Base-by-base conservation (phyloP, 495 filamentous ascomycete species). In the Penicillium tannophilum region DNA sequence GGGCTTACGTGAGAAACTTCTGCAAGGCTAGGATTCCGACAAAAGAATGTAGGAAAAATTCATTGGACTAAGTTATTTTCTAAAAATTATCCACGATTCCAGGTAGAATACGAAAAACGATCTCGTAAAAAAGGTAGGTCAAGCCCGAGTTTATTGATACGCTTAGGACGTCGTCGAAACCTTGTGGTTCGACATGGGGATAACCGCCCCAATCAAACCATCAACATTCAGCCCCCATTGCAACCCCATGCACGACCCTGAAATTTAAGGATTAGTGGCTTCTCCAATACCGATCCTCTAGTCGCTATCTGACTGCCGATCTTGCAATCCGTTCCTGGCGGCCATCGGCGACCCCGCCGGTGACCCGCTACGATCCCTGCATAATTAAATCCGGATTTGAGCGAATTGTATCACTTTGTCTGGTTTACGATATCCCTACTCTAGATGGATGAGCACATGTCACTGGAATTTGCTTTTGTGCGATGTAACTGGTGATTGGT, bases 241-340 rank as follows among this genome's bases (percentile, higher is more conserved):
- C 39, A 62, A 59, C 56, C 42, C 56, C 49, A 28, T 41, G 39
- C 24, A 16, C 17, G 23, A 57, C 54, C 48, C 54, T 61, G 54
- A 61, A 61, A 42, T 33, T 43, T 36, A 48, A 56, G 48, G 20
- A 20, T 42, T 44, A 39, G 17, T 43, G 33, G 23, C 17, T 31
- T 24, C 43, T 42, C 14, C n/a, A 54, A n/a, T 31, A 42, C 41
- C 26, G 9, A 33, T 24, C 5, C 30, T 7, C 26, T 2, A 24
- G 0, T 33, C 33, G 33, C 33, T 36, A 46, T 48, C 47, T 23
- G 43, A 23, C 43, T n/a, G 19, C 0, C 17, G 19, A 46, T 46
- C 43, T 24, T 24, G 30, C 3, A 33, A 23, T 24, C 47, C 26
- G 47, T 50, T 17, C 47, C 47, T 50, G 30, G 47, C 24, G 24